Base-by-base conservation (phyloP, 164 flowering plant species). In the Warburgia ugandensis region DNA sequence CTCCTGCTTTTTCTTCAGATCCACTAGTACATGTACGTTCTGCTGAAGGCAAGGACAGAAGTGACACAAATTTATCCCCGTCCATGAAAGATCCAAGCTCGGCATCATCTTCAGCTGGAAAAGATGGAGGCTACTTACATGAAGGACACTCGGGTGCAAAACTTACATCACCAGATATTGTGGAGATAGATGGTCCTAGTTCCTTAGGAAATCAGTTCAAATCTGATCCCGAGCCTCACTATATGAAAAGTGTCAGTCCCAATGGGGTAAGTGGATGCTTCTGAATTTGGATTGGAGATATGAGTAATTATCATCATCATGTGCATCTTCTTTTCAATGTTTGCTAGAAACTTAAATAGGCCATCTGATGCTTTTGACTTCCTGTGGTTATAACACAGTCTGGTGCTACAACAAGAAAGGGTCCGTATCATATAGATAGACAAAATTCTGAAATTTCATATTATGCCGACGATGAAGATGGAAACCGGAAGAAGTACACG, bases 381-480 rank as follows among this genome's bases (percentile, higher is more conserved):
- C n/a, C n/a, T n/a, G n/a, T n/a, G n/a, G n/a, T n/a, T n/a, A n/a
- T 52, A 55, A 68, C 29, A 17, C 80, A 94, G 97, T 88, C 89
- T 48, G 84, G 80, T 58, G 90, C 97, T 26, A 81, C 90, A 51
- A 83, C 97, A 20, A 63, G 97, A 46, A 89, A 89, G 66, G 67
- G 60, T 58, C 64, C 73, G 63, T 8, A 52, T 29, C 63, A 67
- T 64, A 77, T 69, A 36, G 99, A 94, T 14, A 71, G 86, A 63
- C 95, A 86, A 59, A 79, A 76, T 64, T 84, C 99, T 17, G 97
- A 86, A 64, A 64, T 76, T n/a, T 78, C 77, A 50, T 89, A 94
- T 72, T 86, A 74, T 70, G 96, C 92, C 0, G 99, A 94, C 60
- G 97, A 94, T 73, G 99, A 94, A 70, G 99, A 94, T 67, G 88